These are phyloP conservation scores for Chamaenerion angustifolium DNA, from an alignment of 345 rosid genomes.

Conservation along the genomic window DNA sequence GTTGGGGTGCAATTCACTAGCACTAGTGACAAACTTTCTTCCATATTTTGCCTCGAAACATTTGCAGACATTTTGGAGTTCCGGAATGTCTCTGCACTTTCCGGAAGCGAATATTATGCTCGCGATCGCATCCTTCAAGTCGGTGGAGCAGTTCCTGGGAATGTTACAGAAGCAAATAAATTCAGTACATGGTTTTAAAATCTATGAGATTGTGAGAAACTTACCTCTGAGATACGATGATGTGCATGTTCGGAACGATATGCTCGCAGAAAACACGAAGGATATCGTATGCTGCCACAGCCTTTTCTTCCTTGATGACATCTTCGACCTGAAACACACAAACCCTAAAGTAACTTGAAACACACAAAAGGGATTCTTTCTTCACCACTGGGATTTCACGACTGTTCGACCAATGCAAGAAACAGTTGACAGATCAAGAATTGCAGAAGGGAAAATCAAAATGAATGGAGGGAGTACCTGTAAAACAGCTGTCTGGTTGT, in stretches of 20 bases:
- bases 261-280: conserved; percentile 67
- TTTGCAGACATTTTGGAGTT: conserved; percentile 52
- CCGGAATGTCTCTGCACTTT: conserved; percentile 57
- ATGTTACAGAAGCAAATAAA: background rate
- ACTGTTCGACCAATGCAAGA: background rate
- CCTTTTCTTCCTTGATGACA: conserved; percentile 77
- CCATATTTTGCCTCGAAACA: conserved; percentile 68
- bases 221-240: conserved; percentile 67
- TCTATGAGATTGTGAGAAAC: conserved; percentile 5
- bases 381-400: background rate
- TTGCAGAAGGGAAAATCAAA: no score
- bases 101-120: conserved; percentile 62
- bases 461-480: conserved; percentile 36
- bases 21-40: conserved; percentile 54
- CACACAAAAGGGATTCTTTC: no score
- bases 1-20: conserved; percentile 50
- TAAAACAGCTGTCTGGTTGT: conserved; percentile 59
- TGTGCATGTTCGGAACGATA: conserved; percentile 52
- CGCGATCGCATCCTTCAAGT: conserved; percentile 66
- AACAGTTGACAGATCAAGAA: background rate
- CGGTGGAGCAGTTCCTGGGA: conserved; percentile 54
- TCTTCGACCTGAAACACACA: conserved; percentile 56
- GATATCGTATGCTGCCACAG: conserved; percentile 60
- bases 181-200: background rate
- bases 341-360: no score